These are phyloP conservation scores for Xerocomellus chrysenteron DNA, from an alignment of 768 basidiomycete genomes.

Conservation along the genomic window DNA sequence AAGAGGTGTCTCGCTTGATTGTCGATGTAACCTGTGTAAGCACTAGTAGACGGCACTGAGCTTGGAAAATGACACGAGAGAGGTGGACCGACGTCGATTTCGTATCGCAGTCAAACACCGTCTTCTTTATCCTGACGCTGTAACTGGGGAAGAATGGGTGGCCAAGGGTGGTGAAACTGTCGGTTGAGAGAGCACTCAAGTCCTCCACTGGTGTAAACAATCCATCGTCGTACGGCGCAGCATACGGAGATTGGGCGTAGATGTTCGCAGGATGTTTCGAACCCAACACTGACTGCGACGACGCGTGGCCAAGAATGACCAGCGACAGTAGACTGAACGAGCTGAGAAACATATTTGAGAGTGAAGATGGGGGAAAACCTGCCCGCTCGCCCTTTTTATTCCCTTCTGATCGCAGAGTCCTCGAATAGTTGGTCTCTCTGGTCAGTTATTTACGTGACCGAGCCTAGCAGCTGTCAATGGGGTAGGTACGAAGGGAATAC, in stretches of 20 bases:
- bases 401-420: background rate
- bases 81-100: constrained; percentile 28
- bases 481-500: no score
- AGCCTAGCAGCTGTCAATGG: no score
- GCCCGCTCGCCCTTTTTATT: background rate
- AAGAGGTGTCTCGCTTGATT: constrained; percentile 60
- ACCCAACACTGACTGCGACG: constrained; percentile 20
- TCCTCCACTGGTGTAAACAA: constrained; percentile 33
- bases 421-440: background rate
- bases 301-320: constrained; percentile 13
- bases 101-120: constrained; percentile 18
- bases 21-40: constrained; percentile 67
- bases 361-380: background rate
- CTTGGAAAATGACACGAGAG: background rate
- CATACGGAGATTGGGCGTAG: background rate
- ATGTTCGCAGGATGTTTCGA: constrained; percentile 1
- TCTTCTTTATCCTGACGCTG: constrained; percentile 42
- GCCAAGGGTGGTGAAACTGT: constrained; percentile 35
- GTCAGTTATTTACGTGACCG: background rate
- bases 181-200: constrained; percentile 24
- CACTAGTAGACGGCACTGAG: constrained; percentile 35
- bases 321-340: constrained; percentile 18
- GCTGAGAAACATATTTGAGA: background rate
- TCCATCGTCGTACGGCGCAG: constrained; percentile 18
- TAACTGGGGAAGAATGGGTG: constrained; percentile 45